Conservation (phyloP, 2,329 filamentous ascomycete genomes). For the Hyphodiscus sp. region DNA sequence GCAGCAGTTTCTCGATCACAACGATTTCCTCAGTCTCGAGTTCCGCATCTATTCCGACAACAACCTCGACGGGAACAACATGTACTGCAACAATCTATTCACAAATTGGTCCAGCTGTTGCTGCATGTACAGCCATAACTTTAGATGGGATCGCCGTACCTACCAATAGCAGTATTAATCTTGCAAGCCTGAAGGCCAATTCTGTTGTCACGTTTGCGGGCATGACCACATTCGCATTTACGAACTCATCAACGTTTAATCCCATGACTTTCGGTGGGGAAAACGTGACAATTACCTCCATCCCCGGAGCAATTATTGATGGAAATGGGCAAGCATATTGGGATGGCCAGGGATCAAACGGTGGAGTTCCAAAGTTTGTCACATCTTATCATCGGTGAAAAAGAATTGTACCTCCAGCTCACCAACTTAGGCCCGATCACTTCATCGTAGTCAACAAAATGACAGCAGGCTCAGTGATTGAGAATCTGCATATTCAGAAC, state of each 20-base stretch:
- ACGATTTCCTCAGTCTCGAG: not conserved
- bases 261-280: slow-evolving; percentile 47
- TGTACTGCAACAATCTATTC: slow-evolving; percentile 36
- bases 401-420: not conserved
- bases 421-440: slow-evolving; percentile 48
- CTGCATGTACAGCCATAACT: slow-evolving; percentile 46
- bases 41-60: not conserved
- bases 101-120: slow-evolving; percentile 41
- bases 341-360: slow-evolving; percentile 54
- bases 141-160: slow-evolving; percentile 52
- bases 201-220: slow-evolving; percentile 56
- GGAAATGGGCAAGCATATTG: slow-evolving; percentile 47
- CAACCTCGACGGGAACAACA: slow-evolving; percentile 6
- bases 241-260: slow-evolving; percentile 20
- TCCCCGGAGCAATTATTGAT: slow-evolving; percentile 46
- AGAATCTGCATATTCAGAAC: slow-evolving; percentile 44
- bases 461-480: slow-evolving; percentile 43
- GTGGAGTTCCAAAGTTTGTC: slow-evolving; percentile 35
- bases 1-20: too few species aligned
- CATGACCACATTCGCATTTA: slow-evolving; percentile 38
- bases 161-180: slow-evolving; percentile 48
- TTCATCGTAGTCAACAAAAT: slow-evolving; percentile 47
- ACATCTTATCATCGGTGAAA: not conserved
- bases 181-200: slow-evolving; percentile 44
- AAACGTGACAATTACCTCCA: slow-evolving; percentile 46